Base-by-base conservation (phyloP, 768 basidiomycete genomes). In the Amanita pallidorosea region DNA sequence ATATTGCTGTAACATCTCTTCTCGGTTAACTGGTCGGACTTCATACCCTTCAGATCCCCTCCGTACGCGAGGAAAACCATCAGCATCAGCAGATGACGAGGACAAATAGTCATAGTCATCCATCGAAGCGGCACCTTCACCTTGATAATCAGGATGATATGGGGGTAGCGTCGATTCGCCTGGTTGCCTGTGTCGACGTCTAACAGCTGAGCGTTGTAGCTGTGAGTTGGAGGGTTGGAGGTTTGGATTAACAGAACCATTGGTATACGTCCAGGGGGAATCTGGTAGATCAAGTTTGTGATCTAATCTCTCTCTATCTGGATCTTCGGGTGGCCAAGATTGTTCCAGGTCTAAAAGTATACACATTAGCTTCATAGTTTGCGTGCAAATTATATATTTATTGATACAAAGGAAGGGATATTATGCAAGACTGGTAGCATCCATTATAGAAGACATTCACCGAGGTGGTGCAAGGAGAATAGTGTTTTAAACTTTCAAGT, bases 241-340 rank as follows among this genome's bases (percentile, higher is more conserved):
- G 34, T 70, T 60, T 6, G 93, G 93, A 60, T 96, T 96, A 12
- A 93, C 59, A 12, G 72, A 67, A 17, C 72, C 84, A 47, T 86
- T 84, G 55, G 85, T 81, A 60, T 88, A 95, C 12, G 90, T 90
- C 84, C 92, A 96, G 5, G 93, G 90, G 5, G 79, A 81, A 20
- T 72, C 63, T 1, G 80, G 76, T 31, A 82, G 74, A 31, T 62
- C 63, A 56, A 80, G 74, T 27, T 68, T 63, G 18, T 64, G 60
- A 44, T 59, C 55, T 53, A 68, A 68, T 31, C 57, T 55, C 25
- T 38, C 36, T 15, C n/a, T 15, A n/a, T 62, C 57, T 44, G 83
- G 82, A 62, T 92, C 88, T 34, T 70, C 69, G 5, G 89, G 88
- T 17, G 92, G 91, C 89, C 91, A 93, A 7, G 56, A 51, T 53